These are phyloP conservation scores for Aspergillus baeticus DNA, from an alignment of 495 filamentous ascomycete species.

Conservation along the genomic window DNA sequence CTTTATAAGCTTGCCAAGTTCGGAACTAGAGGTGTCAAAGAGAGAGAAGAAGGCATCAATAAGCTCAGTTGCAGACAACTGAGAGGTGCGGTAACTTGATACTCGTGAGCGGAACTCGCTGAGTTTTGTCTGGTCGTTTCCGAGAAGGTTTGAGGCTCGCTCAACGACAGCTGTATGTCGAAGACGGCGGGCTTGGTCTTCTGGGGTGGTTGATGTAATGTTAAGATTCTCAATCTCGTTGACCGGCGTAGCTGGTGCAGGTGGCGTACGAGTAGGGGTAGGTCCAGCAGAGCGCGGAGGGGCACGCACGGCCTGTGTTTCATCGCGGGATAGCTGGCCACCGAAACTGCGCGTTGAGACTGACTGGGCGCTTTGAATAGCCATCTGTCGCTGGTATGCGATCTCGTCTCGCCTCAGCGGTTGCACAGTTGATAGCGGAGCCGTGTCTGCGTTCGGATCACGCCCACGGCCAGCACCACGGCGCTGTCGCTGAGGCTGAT, in stretches of 20 bases:
- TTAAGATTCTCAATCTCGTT: constrained; percentile 41
- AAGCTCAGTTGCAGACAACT: constrained; percentile 67
- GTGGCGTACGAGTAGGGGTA: constrained; percentile 40
- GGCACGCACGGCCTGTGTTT: constrained; percentile 44
- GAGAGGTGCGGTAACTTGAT: constrained; percentile 67
- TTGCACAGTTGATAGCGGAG: constrained; percentile 77
- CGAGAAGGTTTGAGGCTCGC: constrained; percentile 75
- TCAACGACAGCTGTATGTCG: constrained; percentile 77
- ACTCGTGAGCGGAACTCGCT: constrained; percentile 73
- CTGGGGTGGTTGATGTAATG: constrained; percentile 52
- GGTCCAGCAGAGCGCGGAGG: constrained; percentile 41
- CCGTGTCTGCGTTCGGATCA: constrained; percentile 74
- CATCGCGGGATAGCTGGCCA: constrained; percentile 65
- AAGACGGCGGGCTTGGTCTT: constrained; percentile 76
- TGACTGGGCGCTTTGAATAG: constrained; percentile 82
- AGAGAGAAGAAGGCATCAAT: constrained; percentile 80
- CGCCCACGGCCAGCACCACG: constrained; percentile 64
- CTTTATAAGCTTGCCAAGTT: constrained; percentile 85
- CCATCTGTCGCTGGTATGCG: constrained; percentile 90
- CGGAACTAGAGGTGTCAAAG: constrained; percentile 74
- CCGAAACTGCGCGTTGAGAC: constrained; percentile 77
- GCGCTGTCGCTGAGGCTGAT: constrained; percentile 62
- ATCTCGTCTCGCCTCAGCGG: constrained; percentile 83
- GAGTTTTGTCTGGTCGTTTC: constrained; percentile 70
- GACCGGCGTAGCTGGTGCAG: constrained; percentile 37